These are phyloP conservation scores for Talinum fruticosum DNA, from an alignment of 148 eudicot genomes.

Conservation along the genomic window DNA sequence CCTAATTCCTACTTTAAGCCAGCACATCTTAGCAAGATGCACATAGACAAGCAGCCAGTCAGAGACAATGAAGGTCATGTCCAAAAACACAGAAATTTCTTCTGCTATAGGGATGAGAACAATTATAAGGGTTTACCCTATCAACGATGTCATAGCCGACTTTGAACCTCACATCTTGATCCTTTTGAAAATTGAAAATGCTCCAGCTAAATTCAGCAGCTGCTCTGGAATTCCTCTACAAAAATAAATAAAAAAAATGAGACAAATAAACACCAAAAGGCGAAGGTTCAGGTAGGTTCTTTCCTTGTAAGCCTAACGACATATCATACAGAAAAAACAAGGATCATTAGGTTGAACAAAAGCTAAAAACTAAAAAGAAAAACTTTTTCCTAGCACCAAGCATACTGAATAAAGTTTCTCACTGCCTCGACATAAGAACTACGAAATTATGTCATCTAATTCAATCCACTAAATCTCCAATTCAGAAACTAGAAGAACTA, in stretches of 20 bases:
- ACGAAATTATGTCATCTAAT: no score
- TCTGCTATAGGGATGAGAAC: neutral
- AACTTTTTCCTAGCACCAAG: neutral
- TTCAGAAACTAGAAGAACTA: neutral
- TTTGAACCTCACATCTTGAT: conserved; percentile 85
- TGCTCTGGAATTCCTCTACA: conserved; percentile 53
- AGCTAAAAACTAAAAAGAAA: neutral
- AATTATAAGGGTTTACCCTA: conserved; percentile 43
- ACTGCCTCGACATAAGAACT: neutral
- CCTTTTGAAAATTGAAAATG: conserved; percentile 63
- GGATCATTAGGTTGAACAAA: neutral
- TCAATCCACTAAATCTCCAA: neutral
- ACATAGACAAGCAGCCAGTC: neutral
- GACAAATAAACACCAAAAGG: conserved; percentile 14
- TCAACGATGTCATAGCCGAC: conserved; percentile 71
- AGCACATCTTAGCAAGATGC: neutral
- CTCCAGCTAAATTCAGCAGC: conserved; percentile 71
- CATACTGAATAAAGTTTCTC: neutral
- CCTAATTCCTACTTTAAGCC: neutral
- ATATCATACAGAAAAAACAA: neutral
- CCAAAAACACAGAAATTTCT: neutral
- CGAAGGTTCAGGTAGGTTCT: neutral
- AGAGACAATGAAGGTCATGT: neutral
- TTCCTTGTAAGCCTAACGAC: neutral
- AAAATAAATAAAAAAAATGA: no score